Percentiles rank a stretch among this genome's conserved stretches.
Conservation (phyloP, 2,329 filamentous ascomycete species). For the Verticillium klebahnii region DNA sequence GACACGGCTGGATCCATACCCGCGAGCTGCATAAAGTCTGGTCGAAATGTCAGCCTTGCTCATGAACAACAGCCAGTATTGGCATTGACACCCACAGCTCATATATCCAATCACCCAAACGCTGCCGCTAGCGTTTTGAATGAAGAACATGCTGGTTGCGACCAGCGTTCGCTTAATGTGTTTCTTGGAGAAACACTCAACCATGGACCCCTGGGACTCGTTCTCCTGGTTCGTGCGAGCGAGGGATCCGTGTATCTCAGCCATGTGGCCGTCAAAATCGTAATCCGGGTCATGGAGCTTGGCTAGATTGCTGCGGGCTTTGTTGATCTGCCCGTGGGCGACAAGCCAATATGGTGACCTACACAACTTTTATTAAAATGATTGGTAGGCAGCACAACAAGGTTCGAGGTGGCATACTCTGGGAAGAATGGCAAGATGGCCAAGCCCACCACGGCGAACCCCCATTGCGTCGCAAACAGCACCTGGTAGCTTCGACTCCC, state of each 20-base stretch:
- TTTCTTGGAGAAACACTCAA: constrained; percentile 6
- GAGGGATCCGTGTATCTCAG: constrained; percentile 16
- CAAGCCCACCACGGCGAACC: constrained; percentile 20
- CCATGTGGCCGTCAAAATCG: constrained; percentile 25
- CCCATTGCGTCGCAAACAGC: constrained; percentile 26
- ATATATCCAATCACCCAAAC: constrained; percentile 24
- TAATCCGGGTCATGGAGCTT: constrained; percentile 21
- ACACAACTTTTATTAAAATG: no score
- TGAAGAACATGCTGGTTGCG: constrained; percentile 21
- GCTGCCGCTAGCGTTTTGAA: constrained; percentile 23
- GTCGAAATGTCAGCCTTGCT: background rate
- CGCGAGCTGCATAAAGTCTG: constrained; percentile 21
- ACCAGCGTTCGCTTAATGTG: constrained; percentile 12
- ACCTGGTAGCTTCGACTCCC: constrained; percentile 18
- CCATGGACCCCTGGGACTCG: background rate
- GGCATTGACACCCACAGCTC: constrained; percentile 1
- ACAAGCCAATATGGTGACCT: no score
- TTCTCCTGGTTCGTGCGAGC: background rate
- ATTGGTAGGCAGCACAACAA: constrained; percentile 5
- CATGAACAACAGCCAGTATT: background rate
- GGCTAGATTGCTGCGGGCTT: constrained; percentile 23
- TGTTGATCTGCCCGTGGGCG: constrained; percentile 8
- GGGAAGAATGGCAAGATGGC: constrained; percentile 24
- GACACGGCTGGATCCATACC: constrained; percentile 17
- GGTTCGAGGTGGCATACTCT: constrained; percentile 21